Evolutionary conservation across 202 grass and related monocot species (phyloP).

Genomic region (Cymbopogon flexuosus): DNA sequence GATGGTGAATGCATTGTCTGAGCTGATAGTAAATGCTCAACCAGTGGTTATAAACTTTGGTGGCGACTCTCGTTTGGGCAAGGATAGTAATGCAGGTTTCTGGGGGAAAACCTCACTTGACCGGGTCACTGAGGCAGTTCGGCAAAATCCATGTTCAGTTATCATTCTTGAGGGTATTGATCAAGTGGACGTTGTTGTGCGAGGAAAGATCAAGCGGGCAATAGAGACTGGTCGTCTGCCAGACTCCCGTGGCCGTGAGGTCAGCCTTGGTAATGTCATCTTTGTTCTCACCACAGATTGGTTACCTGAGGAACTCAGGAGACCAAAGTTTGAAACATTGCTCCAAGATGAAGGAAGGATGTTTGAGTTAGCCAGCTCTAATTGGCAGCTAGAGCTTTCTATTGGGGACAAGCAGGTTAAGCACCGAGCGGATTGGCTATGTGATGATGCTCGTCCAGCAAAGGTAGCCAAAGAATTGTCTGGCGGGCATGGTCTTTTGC

Average conservation of each 20-base stretch:
- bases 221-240: constrained; percentile 76
- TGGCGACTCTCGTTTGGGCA: constrained; percentile 21
- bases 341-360: constrained; percentile 62
- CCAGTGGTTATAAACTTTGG: constrained; percentile 62
- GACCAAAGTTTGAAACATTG: constrained; percentile 43
- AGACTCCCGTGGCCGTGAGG: constrained; percentile 78
- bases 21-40: constrained; percentile 47
- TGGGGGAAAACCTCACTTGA: constrained; percentile 79
- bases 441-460: constrained; percentile 40
- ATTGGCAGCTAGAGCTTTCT: constrained; percentile 74
- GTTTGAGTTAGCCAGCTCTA: constrained; percentile 41
- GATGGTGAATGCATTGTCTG: constrained; percentile 72
- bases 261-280: constrained; percentile 75
- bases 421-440: constrained; percentile 70
- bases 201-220: constrained; percentile 72
- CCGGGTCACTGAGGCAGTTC: constrained; percentile 67
- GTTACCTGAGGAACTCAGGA: constrained; percentile 58
- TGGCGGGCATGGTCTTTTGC: constrained; percentile 44
- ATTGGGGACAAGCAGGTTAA: constrained; percentile 50
- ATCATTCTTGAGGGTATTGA: constrained; percentile 87
- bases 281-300: constrained; percentile 77
- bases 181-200: constrained; percentile 57
- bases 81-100: constrained; percentile 28
- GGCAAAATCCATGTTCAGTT: constrained; percentile 71
- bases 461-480: constrained; percentile 64